Evolutionary conservation across 257 asterid genomes (phyloP).

Genomic region (Capsicum rhomboideum): DNA sequence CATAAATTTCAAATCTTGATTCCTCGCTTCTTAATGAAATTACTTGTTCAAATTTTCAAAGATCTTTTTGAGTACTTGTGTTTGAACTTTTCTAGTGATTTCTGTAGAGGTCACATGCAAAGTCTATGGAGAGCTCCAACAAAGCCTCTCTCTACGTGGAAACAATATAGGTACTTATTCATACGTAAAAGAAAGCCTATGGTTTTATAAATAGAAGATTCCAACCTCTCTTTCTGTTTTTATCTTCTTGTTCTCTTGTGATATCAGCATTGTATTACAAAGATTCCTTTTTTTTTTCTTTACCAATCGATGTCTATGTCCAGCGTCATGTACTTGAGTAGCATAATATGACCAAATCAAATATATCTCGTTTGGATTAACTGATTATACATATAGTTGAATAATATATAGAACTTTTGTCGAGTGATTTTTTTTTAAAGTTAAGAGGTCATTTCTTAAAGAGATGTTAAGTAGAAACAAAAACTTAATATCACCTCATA

Average conservation of each 20-base stretch:
- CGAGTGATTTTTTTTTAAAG: neutral
- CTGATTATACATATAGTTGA: neutral
- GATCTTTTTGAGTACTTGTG: neutral
- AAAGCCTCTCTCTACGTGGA: neutral
- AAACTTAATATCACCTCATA: no score
- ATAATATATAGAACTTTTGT: neutral
- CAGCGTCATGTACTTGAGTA: neutral
- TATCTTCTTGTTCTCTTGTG: neutral
- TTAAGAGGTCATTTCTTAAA: no score
- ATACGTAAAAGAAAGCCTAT: neutral
- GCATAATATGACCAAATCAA: neutral
- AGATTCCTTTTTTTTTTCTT: neutral
- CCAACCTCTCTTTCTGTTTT: neutral
- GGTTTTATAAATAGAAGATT: constrained; percentile 5
- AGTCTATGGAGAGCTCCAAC: neutral
- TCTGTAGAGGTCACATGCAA: constrained; percentile 8
- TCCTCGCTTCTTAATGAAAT: neutral
- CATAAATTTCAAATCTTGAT: no score
- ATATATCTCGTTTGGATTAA: neutral
- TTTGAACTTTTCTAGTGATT: neutral
- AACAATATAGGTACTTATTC: neutral
- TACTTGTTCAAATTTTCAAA: neutral
- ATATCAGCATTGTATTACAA: neutral
- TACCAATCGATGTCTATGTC: neutral
- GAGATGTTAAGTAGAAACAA: no score